Conservation (phyloP, 2,329 filamentous ascomycete genomes). For the Tolypocladium nubicola region DNA sequence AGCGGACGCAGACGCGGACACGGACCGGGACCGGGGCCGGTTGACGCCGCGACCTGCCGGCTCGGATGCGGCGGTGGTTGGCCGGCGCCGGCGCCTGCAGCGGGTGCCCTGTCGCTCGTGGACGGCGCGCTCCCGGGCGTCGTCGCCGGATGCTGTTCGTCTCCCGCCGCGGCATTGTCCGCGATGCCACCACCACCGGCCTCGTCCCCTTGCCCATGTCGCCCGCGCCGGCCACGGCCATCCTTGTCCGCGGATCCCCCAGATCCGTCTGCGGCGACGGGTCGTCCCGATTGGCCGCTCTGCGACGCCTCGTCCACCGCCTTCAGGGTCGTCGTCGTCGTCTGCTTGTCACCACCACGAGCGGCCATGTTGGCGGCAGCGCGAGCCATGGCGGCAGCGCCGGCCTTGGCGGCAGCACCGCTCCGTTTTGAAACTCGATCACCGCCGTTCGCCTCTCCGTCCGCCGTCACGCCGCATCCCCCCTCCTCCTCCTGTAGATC, state of each 20-base stretch:
- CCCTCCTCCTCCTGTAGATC: no score
- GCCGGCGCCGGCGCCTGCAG: not conserved
- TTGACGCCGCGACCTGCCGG: not conserved
- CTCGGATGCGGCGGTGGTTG: not conserved
- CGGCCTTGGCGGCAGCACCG: not conserved
- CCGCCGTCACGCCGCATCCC: not conserved
- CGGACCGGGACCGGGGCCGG: not conserved
- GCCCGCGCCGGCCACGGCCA: not conserved
- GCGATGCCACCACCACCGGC: not conserved
- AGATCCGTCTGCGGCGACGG: not conserved
- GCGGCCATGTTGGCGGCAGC: not conserved
- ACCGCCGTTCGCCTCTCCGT: not conserved
- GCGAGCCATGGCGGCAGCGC: not conserved
- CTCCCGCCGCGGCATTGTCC: not conserved
- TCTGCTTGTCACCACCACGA: not conserved
- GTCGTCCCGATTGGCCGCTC: not conserved
- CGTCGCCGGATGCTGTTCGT: not conserved
- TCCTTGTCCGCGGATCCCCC: not conserved
- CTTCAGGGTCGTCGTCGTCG: not conserved
- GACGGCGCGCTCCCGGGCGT: no score
- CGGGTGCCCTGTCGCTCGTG: not conserved
- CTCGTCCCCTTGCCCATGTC: not conserved
- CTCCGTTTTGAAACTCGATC: not conserved
- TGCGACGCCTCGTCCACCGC: not conserved
- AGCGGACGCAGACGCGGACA: not conserved